Evolutionary conservation across 352 stramenopile genomes (phyloP).

Genomic region (Phytophthora rubi): DNA sequence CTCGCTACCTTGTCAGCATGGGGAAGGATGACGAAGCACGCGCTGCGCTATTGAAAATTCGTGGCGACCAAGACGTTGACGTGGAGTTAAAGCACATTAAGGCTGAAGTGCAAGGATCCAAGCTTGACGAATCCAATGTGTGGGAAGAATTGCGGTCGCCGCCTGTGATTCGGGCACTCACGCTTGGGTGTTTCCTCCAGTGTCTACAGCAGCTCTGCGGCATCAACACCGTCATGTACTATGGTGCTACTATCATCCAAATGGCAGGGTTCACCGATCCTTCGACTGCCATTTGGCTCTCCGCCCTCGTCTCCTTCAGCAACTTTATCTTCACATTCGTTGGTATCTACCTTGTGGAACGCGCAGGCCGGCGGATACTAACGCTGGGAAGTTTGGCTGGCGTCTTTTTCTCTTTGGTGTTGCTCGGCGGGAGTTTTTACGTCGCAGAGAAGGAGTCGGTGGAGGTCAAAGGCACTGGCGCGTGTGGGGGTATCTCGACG

Average conservation of each 20-base stretch:
- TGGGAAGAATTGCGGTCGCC: constrained; percentile 45
- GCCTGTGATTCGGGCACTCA: constrained; percentile 39
- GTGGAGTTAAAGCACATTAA: constrained; percentile 67
- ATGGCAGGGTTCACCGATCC: constrained; percentile 72
- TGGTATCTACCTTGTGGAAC: constrained; percentile 24
- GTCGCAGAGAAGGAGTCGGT: constrained; percentile 9
- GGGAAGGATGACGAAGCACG: constrained; percentile 52
- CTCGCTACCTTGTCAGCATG: constrained; percentile 61
- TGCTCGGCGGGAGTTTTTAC: constrained; percentile 19
- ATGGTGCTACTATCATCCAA: constrained; percentile 76
- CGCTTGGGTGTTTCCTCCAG: constrained; percentile 54
- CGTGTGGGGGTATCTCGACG: constrained; percentile 43
- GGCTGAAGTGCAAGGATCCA: constrained; percentile 43
- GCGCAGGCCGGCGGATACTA: constrained; percentile 12
- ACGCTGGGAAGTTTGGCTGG: constrained; percentile 20
- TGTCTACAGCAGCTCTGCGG: constrained; percentile 69
- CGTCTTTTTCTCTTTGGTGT: constrained; percentile 22
- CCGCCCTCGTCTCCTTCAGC: constrained; percentile 51
- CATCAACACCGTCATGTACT: constrained; percentile 90
- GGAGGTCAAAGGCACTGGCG: constrained; percentile 22
- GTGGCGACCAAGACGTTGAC: constrained; percentile 56
- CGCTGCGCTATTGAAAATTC: constrained; percentile 56
- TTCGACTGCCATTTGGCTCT: constrained; percentile 73
- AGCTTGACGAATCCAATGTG: constrained; percentile 33
- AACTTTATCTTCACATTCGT: constrained; percentile 29